phyloP scores from a whole-genome alignment of 345 rosid species.

The Lepidium sativum region DNA sequence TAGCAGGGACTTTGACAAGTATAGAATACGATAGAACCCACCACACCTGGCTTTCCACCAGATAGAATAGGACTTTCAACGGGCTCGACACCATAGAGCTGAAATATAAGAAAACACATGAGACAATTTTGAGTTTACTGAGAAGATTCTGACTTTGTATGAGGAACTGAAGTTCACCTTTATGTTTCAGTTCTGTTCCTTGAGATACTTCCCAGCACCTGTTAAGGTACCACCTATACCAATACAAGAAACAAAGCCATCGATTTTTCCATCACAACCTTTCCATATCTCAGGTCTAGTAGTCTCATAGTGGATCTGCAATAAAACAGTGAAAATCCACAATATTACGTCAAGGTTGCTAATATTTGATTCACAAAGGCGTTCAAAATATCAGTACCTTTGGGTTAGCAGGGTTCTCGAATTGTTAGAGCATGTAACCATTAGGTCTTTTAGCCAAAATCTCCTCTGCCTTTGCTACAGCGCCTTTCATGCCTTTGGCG shows the following conservation, averaged over 20 bases:
- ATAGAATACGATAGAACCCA: neutral
- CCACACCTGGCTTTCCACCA: conserved; percentile 85
- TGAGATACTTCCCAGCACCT: conserved; percentile 78
- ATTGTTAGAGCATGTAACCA: conserved; percentile 81
- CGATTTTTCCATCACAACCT: conserved; percentile 66
- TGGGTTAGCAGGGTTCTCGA: conserved; percentile 85
- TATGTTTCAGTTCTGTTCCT: conserved; percentile 59
- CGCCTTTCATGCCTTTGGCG: conserved; percentile 88
- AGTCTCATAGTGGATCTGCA: conserved; percentile 75
- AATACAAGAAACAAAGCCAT: conserved; percentile 78
- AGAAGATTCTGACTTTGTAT: neutral
- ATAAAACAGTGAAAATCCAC: neutral
- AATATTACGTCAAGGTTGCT: neutral
- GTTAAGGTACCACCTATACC: conserved; percentile 94
- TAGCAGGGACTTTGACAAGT: neutral
- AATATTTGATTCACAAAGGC: neutral
- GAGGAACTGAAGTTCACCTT: conserved; percentile 35
- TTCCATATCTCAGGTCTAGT: conserved; percentile 95
- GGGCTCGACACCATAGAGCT: conserved; percentile 82
- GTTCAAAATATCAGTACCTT: conserved; percentile 33
- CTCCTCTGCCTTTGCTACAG: conserved; percentile 84
- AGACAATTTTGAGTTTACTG: neutral
- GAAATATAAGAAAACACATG: conserved; percentile 5
- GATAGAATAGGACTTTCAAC: conserved; percentile 67
- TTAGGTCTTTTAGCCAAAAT: conserved; percentile 61